Evolutionary conservation across 805 yeast species (phyloP), one percentile per base, ranked within the genome.

Genomic region (Clavispora phyllophila): DNA sequence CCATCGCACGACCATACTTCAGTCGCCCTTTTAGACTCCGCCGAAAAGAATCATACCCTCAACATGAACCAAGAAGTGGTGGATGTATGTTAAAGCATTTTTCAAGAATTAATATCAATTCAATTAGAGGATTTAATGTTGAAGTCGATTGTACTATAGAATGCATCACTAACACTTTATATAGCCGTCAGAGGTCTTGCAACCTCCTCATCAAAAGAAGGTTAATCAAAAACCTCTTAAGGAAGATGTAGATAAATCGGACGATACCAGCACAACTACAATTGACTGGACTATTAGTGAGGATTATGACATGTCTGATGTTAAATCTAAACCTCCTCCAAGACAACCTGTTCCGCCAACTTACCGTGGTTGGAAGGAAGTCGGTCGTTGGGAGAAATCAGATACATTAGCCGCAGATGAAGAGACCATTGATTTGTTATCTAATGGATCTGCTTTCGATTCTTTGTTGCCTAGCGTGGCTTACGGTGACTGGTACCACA

Each of bases 401-500:
- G 90, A 84, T 60, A 66, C 68, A 1, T 67, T 87, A 51, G 79
- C 76, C 2, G 63, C 78, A 8, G 86, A 83, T 28, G 95, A 87
- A 59, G 86, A 82, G 54, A 68, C 81, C 43, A 73, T 77, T 48
- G 96, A 89, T 61, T 68, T 89, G 52, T 64, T 81, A 44, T 73
- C 82, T 19, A 75, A 78, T 19, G 81, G 88, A 17, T 87, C 97
- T 0, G 56, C 85, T 27, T 68, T 90, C 45, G 96, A 89, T 56
- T 73, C 78, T 45, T 77, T 82, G 55, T 66, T 93, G 41, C 95
- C 95, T 7, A 84, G 87, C 23, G 71, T 66, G 28, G 76, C 79
- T 13, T 87, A 85, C 55, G 99, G 99, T 41, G 98, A 93, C 59
- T 93, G 99, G 99, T 93, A 84, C 59, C 98, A 93, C 62, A 82